Percentiles rank a stretch among this genome's conserved stretches.
These are phyloP conservation scores for Arthroderma sp. DNA, from an alignment of 2,329 filamentous ascomycete genomes.

Conservation along the genomic window DNA sequence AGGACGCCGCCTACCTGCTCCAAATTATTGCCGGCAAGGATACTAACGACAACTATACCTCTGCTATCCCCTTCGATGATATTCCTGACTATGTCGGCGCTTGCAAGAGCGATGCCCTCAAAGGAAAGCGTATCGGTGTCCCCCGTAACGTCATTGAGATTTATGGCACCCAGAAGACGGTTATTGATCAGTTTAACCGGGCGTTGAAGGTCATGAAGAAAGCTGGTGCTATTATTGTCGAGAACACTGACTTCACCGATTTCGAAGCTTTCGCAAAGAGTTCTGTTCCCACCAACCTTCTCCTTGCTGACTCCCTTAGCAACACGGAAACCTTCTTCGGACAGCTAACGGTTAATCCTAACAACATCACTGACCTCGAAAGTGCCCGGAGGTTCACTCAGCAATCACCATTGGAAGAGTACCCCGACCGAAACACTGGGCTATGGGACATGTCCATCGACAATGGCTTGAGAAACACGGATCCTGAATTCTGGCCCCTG, in stretches of 20 bases:
- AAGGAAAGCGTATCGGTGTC: slow-evolving; percentile 52
- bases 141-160: slow-evolving; percentile 45
- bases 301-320: slow-evolving; percentile 46
- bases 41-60: slow-evolving; percentile 45
- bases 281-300: slow-evolving; percentile 30
- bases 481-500: slow-evolving; percentile 44
- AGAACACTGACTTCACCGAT: slow-evolving; percentile 47
- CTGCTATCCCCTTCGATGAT: slow-evolving; percentile 42
- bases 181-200: slow-evolving; percentile 43
- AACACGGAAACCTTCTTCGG: slow-evolving; percentile 46
- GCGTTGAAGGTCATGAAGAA: slow-evolving; percentile 42
- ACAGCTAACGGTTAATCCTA: slow-evolving; percentile 46
- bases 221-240: slow-evolving; percentile 50
- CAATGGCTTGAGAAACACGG: slow-evolving; percentile 45
- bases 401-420: slow-evolving; percentile 43
- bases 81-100: slow-evolving; percentile 51
- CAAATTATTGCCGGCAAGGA: slow-evolving; percentile 48
- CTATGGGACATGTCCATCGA: slow-evolving; percentile 45
- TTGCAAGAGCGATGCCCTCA: slow-evolving; percentile 42
- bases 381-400: slow-evolving; percentile 48
- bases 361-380: slow-evolving; percentile 40
- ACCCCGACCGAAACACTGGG: slow-evolving; percentile 47
- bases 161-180: slow-evolving; percentile 19
- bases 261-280: slow-evolving; percentile 36
- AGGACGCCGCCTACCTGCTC: slow-evolving; percentile 46